Base-by-base conservation (phyloP, 129 eudicot species). In the Helianthus tuberosus region DNA sequence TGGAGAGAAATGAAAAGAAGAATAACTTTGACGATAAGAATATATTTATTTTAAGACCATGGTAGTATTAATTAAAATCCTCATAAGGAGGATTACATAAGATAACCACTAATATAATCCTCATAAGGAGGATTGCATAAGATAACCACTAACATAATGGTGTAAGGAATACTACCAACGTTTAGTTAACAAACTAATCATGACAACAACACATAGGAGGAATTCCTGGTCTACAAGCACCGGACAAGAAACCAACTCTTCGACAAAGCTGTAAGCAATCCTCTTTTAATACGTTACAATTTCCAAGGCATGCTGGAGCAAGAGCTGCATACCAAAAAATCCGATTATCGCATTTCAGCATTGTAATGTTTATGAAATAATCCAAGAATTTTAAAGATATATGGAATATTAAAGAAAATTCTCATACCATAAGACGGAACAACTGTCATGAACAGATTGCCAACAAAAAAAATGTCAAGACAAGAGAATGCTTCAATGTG, bases 201-300 rank as follows among this genome's bases (percentile, higher is more conserved):
- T 72, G 77, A 25, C 77, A 72, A 59, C 76, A 72, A 59, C 77
- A 44, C 14, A 5, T 6, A 36, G 66, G 58, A 8, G 64, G 32
- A 23, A 5, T 35, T 39, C 38, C 43, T 72, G 14, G 23, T 20
- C 0, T 20, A 25, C 76, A 72, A 55, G 66, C 43, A 41, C 76
- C 67, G 0, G 57, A 41, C 1, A 4, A 13, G 14, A 72, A 72
- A 23, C 2, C 17, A 1, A 55, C 5, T 2, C 6, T 41, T 39
- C 16, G 20, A 8, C 75, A 71, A 54, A 54, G 23, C 14, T 54
- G 55, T 23, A 72, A 58, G 44, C 76, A 72, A 12, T 23, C 38
- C 64, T 8, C 5, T 23, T 43, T 7, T 11, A 72, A 5, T 0
- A 43, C 43, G 2, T 7, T 6, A 25, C 57, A 72, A 13, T 41